phyloP scores from a whole-genome alignment of 2,329 filamentous ascomycete species.

The Neofusicoccum laricinum region DNA sequence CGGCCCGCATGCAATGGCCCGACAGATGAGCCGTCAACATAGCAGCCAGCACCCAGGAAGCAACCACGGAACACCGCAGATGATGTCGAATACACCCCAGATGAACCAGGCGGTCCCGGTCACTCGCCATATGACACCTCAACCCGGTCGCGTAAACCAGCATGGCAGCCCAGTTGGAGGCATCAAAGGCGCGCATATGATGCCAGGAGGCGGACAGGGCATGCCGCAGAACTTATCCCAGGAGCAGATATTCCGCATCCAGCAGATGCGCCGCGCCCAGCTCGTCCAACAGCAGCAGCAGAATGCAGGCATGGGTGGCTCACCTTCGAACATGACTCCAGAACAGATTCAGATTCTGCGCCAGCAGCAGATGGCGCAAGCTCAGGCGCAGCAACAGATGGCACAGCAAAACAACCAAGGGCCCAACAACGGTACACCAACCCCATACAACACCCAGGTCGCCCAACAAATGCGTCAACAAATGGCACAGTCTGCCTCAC shows the following conservation, averaged over 20 bases:
- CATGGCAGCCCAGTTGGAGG: slow-evolving; percentile 31
- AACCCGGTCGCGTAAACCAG: slow-evolving; percentile 35
- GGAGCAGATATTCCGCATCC: slow-evolving; percentile 10
- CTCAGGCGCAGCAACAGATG: background rate
- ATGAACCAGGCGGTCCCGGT: slow-evolving; percentile 36
- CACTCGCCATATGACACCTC: slow-evolving; percentile 37
- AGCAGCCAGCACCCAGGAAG: slow-evolving; percentile 31
- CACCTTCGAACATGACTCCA: slow-evolving; percentile 31
- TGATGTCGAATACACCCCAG: slow-evolving; percentile 35
- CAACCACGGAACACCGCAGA: slow-evolving; percentile 37
- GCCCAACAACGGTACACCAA: slow-evolving; percentile 8
- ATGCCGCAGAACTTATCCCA: background rate
- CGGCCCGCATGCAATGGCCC: slow-evolving; percentile 28
- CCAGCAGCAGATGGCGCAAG: slow-evolving; percentile 5
- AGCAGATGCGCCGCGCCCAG: slow-evolving; percentile 7
- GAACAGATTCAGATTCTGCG: slow-evolving; percentile 29
- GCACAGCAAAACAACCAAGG: slow-evolving; percentile 8
- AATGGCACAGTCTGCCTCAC: slow-evolving; percentile 6
- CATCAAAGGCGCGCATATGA: slow-evolving; percentile 35
- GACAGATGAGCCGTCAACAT: slow-evolving; percentile 37
- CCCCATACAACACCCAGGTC: slow-evolving; percentile 9
- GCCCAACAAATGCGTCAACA: slow-evolving; percentile 14
- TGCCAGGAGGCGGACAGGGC: slow-evolving; percentile 36
- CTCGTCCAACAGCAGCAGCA: slow-evolving; percentile 13
- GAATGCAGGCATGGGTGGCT: background rate